phyloP scores from a whole-genome alignment of 148 eudicot genomes.

The Nyssa sinensis region DNA sequence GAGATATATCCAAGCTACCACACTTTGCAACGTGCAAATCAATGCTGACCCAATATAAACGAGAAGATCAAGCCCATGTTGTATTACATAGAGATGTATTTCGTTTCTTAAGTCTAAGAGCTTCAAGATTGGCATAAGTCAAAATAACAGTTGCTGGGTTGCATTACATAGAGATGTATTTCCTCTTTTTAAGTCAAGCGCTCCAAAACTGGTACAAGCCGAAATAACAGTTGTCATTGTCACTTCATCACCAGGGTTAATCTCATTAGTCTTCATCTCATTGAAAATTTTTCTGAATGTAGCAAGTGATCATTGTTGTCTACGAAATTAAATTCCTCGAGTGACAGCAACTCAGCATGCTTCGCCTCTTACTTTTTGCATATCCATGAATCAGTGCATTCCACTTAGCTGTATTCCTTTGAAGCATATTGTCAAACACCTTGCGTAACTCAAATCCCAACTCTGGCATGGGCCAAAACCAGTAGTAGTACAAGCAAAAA shows the following conservation, averaged over 20 bases:
- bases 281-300: conserved; percentile 57
- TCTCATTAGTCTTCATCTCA: conserved; percentile 50
- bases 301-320: conserved; percentile 79
- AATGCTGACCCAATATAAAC: conserved; percentile 28
- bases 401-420: conserved; percentile 58
- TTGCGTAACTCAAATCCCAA: conserved; percentile 60
- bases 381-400: conserved; percentile 79
- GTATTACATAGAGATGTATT: too few species aligned
- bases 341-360: conserved; percentile 46
- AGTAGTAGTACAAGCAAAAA: conserved; percentile 66
- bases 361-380: conserved; percentile 49
- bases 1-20: conserved; percentile 26
- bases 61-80: conserved; percentile 20
- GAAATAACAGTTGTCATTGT: conserved; percentile 53
- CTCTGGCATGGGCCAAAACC: conserved; percentile 45
- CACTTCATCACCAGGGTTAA: conserved; percentile 62
- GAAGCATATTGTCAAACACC: conserved; percentile 67
- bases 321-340: conserved; percentile 61
- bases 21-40: conserved; percentile 32
- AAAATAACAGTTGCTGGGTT: too few species aligned
- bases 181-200: conserved; percentile 24
- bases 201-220: conserved; percentile 28
- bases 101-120: too few species aligned
- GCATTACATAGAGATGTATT: conserved; percentile 20
- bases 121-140: too few species aligned